These are phyloP conservation scores for Saturnispora serradocipensis DNA, from an alignment of 805 yeast species.

Conservation along the genomic window DNA sequence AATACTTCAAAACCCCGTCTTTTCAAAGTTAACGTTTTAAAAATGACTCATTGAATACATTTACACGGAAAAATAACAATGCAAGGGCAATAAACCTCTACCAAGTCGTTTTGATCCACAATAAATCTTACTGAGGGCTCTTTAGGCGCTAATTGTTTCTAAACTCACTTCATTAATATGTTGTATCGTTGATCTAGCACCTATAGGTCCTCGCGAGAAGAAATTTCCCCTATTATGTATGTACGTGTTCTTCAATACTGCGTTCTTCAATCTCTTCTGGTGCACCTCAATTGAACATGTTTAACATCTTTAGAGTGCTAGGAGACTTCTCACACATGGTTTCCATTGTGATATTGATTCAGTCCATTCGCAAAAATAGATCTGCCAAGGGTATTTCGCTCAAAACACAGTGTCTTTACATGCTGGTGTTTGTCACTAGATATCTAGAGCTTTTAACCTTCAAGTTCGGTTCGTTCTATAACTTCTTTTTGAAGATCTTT, in stretches of 20 bases:
- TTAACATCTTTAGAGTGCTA: constrained; percentile 35
- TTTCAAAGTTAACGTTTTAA: too few relatives aligned
- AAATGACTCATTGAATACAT: too few relatives aligned
- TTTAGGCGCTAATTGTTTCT: too few relatives aligned
- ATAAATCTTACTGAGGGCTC: too few relatives aligned
- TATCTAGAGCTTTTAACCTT: constrained; percentile 51
- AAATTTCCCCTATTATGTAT: not conserved
- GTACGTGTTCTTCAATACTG: not conserved
- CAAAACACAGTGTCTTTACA: constrained; percentile 79
- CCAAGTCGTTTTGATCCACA: too few relatives aligned
- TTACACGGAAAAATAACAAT: too few relatives aligned
- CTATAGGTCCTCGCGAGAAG: not conserved
- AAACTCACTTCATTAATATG: too few relatives aligned
- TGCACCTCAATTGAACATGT: constrained; percentile 13
- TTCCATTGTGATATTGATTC: constrained; percentile 66
- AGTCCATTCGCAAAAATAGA: constrained; percentile 51
- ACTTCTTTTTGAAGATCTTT: constrained; percentile 69
- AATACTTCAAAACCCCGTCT: too few relatives aligned
- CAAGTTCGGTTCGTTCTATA: constrained; percentile 60
- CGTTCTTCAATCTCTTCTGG: not conserved
- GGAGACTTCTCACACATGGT: constrained; percentile 78
- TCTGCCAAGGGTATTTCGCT: constrained; percentile 79
- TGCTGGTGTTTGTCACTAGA: constrained; percentile 61
- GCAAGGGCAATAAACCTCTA: too few relatives aligned
- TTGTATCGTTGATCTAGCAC: too few relatives aligned